Base-by-base conservation (phyloP, 805 yeast species). In the Candida tallmaniae region DNA sequence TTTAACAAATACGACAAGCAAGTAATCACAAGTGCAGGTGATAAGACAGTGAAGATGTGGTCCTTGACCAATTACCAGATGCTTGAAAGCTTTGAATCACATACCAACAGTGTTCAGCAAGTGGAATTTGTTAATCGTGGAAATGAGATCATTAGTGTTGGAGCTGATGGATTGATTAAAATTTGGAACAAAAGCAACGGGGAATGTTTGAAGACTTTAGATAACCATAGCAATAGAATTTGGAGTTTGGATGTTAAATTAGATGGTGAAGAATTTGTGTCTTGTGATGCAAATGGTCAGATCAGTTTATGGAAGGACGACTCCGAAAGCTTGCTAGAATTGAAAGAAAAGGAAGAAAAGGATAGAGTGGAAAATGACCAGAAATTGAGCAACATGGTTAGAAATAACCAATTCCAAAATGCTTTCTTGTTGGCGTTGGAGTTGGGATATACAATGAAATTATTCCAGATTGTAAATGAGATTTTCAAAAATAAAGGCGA, bases 231-330 rank as follows among this genome's bases (percentile, higher is more conserved):
- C 41, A 93, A 90, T 57, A 78, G 96, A 62, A 86, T 93, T 32
- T 93, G 98, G 99, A 84, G 97, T 0, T 58, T 93, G 35, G 78
- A 83, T 36, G 65, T 73, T 1, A 70, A 76, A 40, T 62, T 76
- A 23, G 83, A 80, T 47, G 90, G 94, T 17, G 73, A 72, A 12
- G 71, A 73, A 38, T 70, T 93, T 38, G 75, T 86, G 0, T 76
- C 85, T 39, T 97, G 96, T 0, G 97, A 93, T 58, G 97, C 96
- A 1, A 97, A 93, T 58, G 96, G 97, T 36, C 80, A 86, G 17
- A 74, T 93, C 45, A 83, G 86, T 32, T 68, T 86, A 26, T 93
- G 98, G 98, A 68, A 68, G 35, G 97, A 93, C 58, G 79, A 81
- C 48, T 84, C 96, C 1, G 88, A 80, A 35, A 90, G 83, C 52